Percentiles rank a stretch among this genome's conserved stretches.
Evolutionary conservation across 305 asterid species (phyloP).

Genomic region (Ilex paraguariensis): DNA sequence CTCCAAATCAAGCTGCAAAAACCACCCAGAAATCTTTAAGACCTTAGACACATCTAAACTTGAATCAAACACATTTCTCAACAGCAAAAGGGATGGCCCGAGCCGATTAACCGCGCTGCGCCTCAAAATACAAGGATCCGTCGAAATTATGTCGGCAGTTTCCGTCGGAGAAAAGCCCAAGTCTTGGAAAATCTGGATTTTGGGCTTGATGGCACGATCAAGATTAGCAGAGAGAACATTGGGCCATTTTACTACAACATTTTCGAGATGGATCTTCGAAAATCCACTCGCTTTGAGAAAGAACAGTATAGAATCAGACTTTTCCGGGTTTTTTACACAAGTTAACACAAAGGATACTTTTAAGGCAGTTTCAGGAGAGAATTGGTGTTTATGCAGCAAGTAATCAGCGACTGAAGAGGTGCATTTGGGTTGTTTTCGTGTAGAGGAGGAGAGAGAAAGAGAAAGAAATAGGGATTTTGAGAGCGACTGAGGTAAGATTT

Average conservation of each 20-base stretch:
- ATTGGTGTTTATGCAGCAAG: too few species aligned
- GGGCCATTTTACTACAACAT: not conserved
- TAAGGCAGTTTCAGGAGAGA: too few species aligned
- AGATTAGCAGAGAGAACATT: slow-evolving; percentile 1
- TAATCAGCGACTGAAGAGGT: too few species aligned
- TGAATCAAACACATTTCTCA: slow-evolving; percentile 21
- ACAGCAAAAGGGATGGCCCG: slow-evolving; percentile 15
- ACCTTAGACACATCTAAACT: slow-evolving; percentile 20
- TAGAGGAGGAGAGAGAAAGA: slow-evolving; percentile 27
- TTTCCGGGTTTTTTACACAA: too few species aligned
- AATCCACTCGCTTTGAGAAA: too few species aligned
- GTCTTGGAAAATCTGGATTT: slow-evolving; percentile 24
- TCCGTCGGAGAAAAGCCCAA: slow-evolving; percentile 22
- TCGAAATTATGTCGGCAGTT: slow-evolving; percentile 18
- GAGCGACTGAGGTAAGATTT: slow-evolving; percentile 4
- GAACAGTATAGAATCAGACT: too few species aligned
- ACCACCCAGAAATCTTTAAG: slow-evolving; percentile 12
- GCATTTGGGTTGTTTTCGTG: too few species aligned
- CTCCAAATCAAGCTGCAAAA: slow-evolving; percentile 14
- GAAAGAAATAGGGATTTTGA: slow-evolving; percentile 11
- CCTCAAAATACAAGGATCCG: slow-evolving; percentile 14
- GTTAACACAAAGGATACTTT: too few species aligned
- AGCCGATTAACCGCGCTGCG: slow-evolving; percentile 8
- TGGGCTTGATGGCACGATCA: slow-evolving; percentile 18
- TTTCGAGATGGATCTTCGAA: too few species aligned